These are phyloP conservation scores for Zychaea mexicana DNA, from an alignment of 371 early-diverging fungal genomes.

Conservation along the genomic window DNA sequence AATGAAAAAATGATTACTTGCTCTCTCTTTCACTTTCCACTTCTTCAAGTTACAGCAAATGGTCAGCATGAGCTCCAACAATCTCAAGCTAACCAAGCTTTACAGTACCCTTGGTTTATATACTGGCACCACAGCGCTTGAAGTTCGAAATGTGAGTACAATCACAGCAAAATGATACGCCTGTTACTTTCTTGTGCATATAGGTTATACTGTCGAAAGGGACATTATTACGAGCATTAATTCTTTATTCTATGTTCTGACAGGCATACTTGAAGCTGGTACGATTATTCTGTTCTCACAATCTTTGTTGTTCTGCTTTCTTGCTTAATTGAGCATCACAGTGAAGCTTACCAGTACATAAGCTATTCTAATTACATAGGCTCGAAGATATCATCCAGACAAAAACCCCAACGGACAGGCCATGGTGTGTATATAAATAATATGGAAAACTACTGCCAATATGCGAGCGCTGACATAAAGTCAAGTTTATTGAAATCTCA, in stretches of 20 bases:
- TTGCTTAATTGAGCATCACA: too few relatives aligned
- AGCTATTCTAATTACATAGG: slow-evolving; percentile 34
- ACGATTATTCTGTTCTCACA: background rate
- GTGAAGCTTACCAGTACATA: background rate
- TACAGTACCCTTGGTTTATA: too few relatives aligned
- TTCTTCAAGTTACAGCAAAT: too few relatives aligned
- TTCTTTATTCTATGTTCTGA: background rate
- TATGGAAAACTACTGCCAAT: background rate
- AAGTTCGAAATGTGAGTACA: too few relatives aligned
- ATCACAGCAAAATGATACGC: too few relatives aligned
- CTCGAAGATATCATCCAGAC: slow-evolving; percentile 97
- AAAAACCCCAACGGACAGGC: slow-evolving; percentile 64
- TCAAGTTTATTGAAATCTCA: slow-evolving; percentile 88
- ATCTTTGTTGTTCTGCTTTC: background rate
- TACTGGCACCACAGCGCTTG: too few relatives aligned
- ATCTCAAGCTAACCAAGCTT: too few relatives aligned
- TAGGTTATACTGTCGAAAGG: background rate
- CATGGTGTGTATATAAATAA: slow-evolving; percentile 26
- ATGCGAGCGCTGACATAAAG: too few relatives aligned
- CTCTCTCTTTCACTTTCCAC: too few relatives aligned
- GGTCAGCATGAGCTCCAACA: too few relatives aligned
- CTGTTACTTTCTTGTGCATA: background rate
- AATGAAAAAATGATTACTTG: too few relatives aligned
- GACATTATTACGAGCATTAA: background rate
- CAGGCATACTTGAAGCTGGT: background rate